Evolutionary conservation across 1,139 yeast genomes (phyloP).

Genomic region (Kurtzmaniella quercitrusa): DNA sequence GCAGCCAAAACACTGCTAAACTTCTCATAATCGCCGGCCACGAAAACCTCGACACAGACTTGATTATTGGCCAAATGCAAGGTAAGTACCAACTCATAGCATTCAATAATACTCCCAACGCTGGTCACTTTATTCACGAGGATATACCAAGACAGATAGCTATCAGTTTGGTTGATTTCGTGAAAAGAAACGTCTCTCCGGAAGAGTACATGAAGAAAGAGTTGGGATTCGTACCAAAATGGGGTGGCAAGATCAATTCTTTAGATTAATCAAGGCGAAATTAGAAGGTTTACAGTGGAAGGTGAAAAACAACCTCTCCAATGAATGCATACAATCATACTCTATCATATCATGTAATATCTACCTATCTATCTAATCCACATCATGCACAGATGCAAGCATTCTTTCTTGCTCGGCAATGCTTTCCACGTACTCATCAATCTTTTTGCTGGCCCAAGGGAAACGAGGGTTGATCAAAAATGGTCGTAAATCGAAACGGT

Average conservation of each 20-base stretch:
- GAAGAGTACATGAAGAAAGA: slow-evolving; percentile 34
- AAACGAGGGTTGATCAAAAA: slow-evolving; percentile 88
- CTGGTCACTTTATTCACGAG: slow-evolving; percentile 93
- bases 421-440: slow-evolving; percentile 65
- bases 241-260: slow-evolving; percentile 47
- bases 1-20: slow-evolving; percentile 49
- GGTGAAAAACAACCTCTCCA: no score
- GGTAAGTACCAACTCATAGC: slow-evolving; percentile 88
- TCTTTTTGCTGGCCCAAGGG: slow-evolving; percentile 85
- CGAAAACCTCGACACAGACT: slow-evolving; percentile 76
- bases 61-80: slow-evolving; percentile 97
- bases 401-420: slow-evolving; percentile 38
- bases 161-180: slow-evolving; percentile 45
- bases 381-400: slow-evolving; percentile 21
- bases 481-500: slow-evolving; percentile 91
- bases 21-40: slow-evolving; percentile 83
- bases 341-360: no score
- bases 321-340: background rate
- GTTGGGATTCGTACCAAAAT: slow-evolving; percentile 41
- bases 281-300: no score
- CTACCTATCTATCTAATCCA: slow-evolving; percentile 18
- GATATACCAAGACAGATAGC: slow-evolving; percentile 75
- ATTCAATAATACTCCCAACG: slow-evolving; percentile 50
- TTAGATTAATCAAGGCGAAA: background rate
- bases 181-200: slow-evolving; percentile 40